Base-by-base conservation (phyloP, 495 filamentous ascomycete species). In the Pyrenula aspistea region DNA sequence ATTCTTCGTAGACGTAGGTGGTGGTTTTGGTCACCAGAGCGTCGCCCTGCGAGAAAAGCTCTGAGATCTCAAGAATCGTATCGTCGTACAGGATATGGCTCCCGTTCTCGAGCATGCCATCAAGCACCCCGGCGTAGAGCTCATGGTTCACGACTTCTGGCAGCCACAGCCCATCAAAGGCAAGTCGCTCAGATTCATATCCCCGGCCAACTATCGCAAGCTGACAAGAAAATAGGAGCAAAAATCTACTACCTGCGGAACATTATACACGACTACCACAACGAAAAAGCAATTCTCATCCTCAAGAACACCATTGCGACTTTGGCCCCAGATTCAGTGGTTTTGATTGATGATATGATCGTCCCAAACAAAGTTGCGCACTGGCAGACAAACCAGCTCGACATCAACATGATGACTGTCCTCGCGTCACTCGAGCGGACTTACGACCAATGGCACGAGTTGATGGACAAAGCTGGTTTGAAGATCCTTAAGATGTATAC, bases 61-160 rank as follows among this genome's bases (percentile, higher is more conserved):
- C 24, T 76, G 74, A 0, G 49, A 68, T 12, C 59, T 80, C 0
- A 57, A 66, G 0, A 77, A 74, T 0, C 64, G 65, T 15, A 64
- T 85, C 21, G 61, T 84, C 3, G 57, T 83, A 2, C 79, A 85
- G 56, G 82, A 86, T 56, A 63, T 77, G 0, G 65, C 73, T 2
- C 61, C 68, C 24, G 70, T 69, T 0, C 62, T 83, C 11, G 59
- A 63, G 4, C 63, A 67, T 10, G 68, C 71, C 0, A 53, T 67
- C 2, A 62, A 63, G 0, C 67, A 70, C n/a, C 61, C 69, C 1
- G 76, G 77, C 0, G 71, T 84, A n/a, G 68, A 76, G 55, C 61
- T 63, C 12, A 64, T 73, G 55, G 66, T 60, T 0, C 63, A 80
- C 24, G 68, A 82, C 62, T 81, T 84, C 64, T 82, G 76, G 56